Percentiles rank a stretch among this genome's conserved stretches.
Conservation (phyloP, 2,329 filamentous ascomycete species). For the Microcera coccophila region DNA sequence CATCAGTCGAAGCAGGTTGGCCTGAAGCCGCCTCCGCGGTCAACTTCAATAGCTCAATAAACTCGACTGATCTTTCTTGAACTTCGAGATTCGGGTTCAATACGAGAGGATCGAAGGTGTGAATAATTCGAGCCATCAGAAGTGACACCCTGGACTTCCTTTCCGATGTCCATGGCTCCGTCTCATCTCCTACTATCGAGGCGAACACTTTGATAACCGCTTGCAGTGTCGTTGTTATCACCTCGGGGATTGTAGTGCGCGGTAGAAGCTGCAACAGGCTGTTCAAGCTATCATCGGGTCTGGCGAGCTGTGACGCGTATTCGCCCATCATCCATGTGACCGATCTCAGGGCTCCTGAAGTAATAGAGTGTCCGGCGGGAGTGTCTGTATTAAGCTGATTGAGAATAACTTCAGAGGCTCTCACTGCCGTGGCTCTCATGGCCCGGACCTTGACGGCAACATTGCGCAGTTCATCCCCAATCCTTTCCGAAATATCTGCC, state of each 20-base stretch:
- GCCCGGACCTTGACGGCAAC: constrained; percentile 87
- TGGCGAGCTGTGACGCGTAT: constrained; percentile 68
- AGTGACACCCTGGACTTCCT: constrained; percentile 72
- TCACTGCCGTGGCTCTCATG: constrained; percentile 73
- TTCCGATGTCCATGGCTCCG: constrained; percentile 65
- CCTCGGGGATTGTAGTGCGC: constrained; percentile 55
- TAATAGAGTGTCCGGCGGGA: constrained; percentile 53
- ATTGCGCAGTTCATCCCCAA: constrained; percentile 83
- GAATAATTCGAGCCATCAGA: constrained; percentile 74
- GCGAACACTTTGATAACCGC: constrained; percentile 83
- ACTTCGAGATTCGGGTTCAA: constrained; percentile 87
- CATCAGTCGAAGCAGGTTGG: constrained; percentile 56
- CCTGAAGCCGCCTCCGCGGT: constrained; percentile 74
- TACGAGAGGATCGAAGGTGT: constrained; percentile 74
- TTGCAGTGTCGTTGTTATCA: constrained; percentile 77
- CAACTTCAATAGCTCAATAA: constrained; percentile 82
- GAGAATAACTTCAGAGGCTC: constrained; percentile 75
- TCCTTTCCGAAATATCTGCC: constrained; percentile 59
- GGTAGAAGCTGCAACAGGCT: constrained; percentile 66
- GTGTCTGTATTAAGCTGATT: constrained; percentile 52
- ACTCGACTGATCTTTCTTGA: constrained; percentile 90
- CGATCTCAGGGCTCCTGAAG: constrained; percentile 66
- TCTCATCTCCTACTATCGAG: constrained; percentile 61
- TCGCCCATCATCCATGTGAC: constrained; percentile 86
- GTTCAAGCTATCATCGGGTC: constrained; percentile 68